phyloP scores from a whole-genome alignment of 352 stramenopile species.

The Globisporangium mamillatum region DNA sequence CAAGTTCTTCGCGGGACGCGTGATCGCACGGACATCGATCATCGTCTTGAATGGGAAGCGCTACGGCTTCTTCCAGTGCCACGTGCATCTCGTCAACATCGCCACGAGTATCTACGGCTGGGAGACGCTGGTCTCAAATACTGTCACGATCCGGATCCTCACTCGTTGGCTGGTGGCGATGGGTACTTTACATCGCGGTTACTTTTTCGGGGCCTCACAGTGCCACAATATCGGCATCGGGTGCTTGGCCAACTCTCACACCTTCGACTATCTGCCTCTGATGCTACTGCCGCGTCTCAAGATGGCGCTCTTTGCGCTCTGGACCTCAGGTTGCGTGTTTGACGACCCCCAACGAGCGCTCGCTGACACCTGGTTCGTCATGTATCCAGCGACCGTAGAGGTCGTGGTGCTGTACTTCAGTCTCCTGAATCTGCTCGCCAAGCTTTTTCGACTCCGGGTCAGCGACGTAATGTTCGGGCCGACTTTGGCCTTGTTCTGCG shows the following conservation, averaged over 20 bases:
- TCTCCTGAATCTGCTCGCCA: conserved; percentile 21
- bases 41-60: conserved; percentile 16
- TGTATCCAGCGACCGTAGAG: conserved; percentile 32
- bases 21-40: background rate
- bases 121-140: conserved; percentile 13
- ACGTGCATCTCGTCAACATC: background rate
- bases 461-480: conserved; percentile 27
- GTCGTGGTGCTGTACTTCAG: conserved; percentile 28
- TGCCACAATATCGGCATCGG: background rate
- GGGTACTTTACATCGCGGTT: background rate
- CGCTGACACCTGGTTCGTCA: conserved; percentile 25
- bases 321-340: conserved; percentile 23
- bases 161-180: conserved; percentile 12
- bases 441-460: conserved; percentile 16
- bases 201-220: background rate
- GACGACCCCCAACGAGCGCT: conserved; percentile 23
- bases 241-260: background rate
- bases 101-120: background rate
- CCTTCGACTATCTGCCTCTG: conserved; percentile 17
- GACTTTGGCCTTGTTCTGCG: conserved; percentile 18
- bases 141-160: background rate
- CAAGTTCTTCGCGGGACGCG: background rate
- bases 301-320: conserved; percentile 26
- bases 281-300: conserved; percentile 21
- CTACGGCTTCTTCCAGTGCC: conserved; percentile 16